phyloP scores from a whole-genome alignment of 2,329 filamentous ascomycete species.

The Pseudogymnoascus sp. region DNA sequence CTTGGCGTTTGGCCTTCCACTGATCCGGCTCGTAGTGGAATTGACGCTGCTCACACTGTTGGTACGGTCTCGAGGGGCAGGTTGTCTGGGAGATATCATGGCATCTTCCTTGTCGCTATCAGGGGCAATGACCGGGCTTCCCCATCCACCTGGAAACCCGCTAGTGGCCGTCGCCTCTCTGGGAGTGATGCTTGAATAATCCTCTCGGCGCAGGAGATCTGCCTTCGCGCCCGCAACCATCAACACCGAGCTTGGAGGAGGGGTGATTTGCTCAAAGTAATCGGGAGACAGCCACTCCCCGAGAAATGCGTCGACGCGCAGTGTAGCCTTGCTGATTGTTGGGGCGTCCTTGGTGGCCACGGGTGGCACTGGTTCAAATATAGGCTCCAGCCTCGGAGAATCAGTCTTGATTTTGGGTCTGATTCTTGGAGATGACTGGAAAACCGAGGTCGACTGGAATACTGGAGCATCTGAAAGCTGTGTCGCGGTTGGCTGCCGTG shows the following conservation, averaged over 20 bases:
- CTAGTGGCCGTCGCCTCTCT: slow-evolving; percentile 22
- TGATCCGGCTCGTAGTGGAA: neutral
- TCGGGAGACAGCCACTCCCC: slow-evolving; percentile 93
- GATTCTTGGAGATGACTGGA: slow-evolving; percentile 27
- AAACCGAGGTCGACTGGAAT: slow-evolving; percentile 8
- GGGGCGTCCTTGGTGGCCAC: slow-evolving; percentile 17
- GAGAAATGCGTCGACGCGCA: slow-evolving; percentile 86
- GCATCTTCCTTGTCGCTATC: slow-evolving; percentile 24
- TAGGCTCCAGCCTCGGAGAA: slow-evolving; percentile 25
- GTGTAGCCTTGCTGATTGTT: slow-evolving; percentile 48
- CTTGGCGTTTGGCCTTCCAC: neutral
- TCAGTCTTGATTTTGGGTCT: slow-evolving; percentile 22
- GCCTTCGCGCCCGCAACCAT: slow-evolving; percentile 89
- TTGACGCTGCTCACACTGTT: slow-evolving; percentile 29
- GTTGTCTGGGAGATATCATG: slow-evolving; percentile 15
- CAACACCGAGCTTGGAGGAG: slow-evolving; percentile 75
- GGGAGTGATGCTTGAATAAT: slow-evolving; percentile 44
- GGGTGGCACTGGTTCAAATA: slow-evolving; percentile 23
- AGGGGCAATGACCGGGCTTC: slow-evolving; percentile 24
- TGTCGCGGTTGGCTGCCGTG: slow-evolving; percentile 21
- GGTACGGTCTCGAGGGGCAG: slow-evolving; percentile 24
- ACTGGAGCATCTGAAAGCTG: slow-evolving; percentile 15
- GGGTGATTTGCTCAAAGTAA: slow-evolving; percentile 89
- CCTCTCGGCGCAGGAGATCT: slow-evolving; percentile 71
- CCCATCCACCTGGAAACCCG: slow-evolving; percentile 34